Base-by-base conservation (phyloP, 768 basidiomycete genomes). In the Mycena venus region DNA sequence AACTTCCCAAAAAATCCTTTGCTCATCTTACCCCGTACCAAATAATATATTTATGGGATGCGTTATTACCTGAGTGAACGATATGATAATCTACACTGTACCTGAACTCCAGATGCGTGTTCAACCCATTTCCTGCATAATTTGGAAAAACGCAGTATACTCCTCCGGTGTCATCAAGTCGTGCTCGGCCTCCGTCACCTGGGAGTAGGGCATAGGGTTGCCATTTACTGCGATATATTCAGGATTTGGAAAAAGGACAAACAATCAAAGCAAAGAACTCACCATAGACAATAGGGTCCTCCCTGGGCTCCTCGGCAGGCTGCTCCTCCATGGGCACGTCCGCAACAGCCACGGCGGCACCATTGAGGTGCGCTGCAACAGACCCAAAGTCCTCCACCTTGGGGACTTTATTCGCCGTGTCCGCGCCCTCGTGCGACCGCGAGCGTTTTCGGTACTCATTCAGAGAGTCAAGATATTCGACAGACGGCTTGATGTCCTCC, bases 81-180 rank as follows among this genome's bases (percentile, higher is more conserved):
- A 32, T 51, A 67, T 40, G 44, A 72, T 72, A 72, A 51, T 72
- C 56, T 72, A 63, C 21, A 63, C 27, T 19, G 60, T 40, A 56
- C 38, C 51, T n/a, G 10, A 19, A 25, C 47, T 67, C 63, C 64
- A 27, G 53, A 53, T 60, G 34, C 21, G 29, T 23, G 25, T 56
- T 21, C 36, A 11, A 29, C 47, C 27, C 58, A 61, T 75, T 63
- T 80, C 85, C 82, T 91, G 90, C 80, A 92, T 86, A 73, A 95
- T 86, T 77, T 94, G 91, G 80, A 92, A 96, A 84, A 90, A 96
- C 38, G 91, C 91, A 34, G 92, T 91, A 80, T 98, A 98, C 83
- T 98, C 97, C 68, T 97, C 97, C 2, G 95, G 93, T 4, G 95
- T 95, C 97, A 98, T 98, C 77, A 92, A 80, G 58, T 96, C 97